Evolutionary conservation across 176 grass and related monocot genomes (phyloP).

Genomic region (Carex myosuroides): DNA sequence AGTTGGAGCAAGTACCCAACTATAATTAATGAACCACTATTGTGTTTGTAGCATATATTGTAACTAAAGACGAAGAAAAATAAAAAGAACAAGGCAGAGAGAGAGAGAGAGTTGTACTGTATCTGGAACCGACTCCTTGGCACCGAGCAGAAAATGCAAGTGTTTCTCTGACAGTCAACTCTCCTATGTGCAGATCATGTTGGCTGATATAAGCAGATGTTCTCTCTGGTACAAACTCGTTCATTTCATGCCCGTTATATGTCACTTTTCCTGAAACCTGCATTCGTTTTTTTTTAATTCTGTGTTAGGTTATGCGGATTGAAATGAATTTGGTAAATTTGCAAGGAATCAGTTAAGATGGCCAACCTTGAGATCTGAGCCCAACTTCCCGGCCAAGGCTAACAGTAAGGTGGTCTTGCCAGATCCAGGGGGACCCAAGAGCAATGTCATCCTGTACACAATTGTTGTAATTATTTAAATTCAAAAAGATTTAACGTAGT

Average conservation of each 20-base stretch:
- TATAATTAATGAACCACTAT: no score
- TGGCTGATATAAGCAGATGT: slow-evolving; percentile 88
- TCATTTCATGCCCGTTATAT: slow-evolving; percentile 81
- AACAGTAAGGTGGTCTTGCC: slow-evolving; percentile 89
- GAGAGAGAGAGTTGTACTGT: slow-evolving; percentile 33
- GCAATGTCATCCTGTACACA: slow-evolving; percentile 68
- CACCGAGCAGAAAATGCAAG: slow-evolving; percentile 74
- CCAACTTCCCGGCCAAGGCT: slow-evolving; percentile 68
- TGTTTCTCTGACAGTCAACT: slow-evolving; percentile 91
- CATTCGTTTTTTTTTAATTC: background rate
- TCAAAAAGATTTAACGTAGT: background rate
- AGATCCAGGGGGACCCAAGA: slow-evolving; percentile 82
- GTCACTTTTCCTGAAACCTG: slow-evolving; percentile 60
- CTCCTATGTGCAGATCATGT: slow-evolving; percentile 78
- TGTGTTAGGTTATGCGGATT: background rate
- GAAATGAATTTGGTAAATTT: background rate
- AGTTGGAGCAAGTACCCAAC: no score
- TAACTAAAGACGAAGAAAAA: background rate
- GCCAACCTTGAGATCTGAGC: slow-evolving; percentile 54
- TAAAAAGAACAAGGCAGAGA: background rate
- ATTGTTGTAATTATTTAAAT: background rate
- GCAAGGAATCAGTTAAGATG: background rate
- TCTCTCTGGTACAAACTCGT: slow-evolving; percentile 77
- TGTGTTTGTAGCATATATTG: background rate
- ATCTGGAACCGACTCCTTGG: slow-evolving; percentile 75